phyloP scores from a whole-genome alignment of 108 stramenopile genomes.

The Nannochloropsis granulata region DNA sequence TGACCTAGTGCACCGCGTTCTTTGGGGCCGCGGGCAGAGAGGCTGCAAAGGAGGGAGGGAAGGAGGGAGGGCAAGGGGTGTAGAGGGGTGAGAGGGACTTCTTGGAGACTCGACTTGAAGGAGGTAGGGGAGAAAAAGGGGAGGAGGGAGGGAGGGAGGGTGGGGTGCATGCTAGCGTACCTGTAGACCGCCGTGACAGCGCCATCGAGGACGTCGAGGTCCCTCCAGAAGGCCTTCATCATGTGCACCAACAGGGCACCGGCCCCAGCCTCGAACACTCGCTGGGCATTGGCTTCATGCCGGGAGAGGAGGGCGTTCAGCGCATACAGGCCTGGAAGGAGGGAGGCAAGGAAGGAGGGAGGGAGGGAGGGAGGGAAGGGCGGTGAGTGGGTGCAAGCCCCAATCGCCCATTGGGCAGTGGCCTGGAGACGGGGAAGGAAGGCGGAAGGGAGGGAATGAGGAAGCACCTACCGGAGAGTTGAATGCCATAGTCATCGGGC shows the following conservation, averaged over 20 bases:
- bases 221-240: not conserved
- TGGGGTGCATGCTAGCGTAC: not conserved
- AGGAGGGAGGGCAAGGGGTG: too few relatives aligned
- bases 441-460: not conserved
- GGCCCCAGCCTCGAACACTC: not conserved
- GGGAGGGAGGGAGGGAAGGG: too few relatives aligned
- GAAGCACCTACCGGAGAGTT: not conserved
- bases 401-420: too few relatives aligned
- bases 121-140: not conserved
- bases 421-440: not conserved
- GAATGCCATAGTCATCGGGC: not conserved
- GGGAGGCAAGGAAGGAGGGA: not conserved
- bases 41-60: not conserved
- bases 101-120: not conserved
- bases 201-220: not conserved
- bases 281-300: not conserved
- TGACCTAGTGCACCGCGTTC: not conserved
- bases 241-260: not conserved
- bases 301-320: not conserved
- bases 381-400: too few relatives aligned
- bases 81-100: too few relatives aligned
- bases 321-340: not conserved
- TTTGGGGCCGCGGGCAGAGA: not conserved
- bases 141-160: not conserved
- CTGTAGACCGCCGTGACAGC: not conserved